A percentile compares a stretch with the other conserved stretches of the same genome.
phyloP scores from a whole-genome alignment of 345 rosid species.

The Citrus inodora region DNA sequence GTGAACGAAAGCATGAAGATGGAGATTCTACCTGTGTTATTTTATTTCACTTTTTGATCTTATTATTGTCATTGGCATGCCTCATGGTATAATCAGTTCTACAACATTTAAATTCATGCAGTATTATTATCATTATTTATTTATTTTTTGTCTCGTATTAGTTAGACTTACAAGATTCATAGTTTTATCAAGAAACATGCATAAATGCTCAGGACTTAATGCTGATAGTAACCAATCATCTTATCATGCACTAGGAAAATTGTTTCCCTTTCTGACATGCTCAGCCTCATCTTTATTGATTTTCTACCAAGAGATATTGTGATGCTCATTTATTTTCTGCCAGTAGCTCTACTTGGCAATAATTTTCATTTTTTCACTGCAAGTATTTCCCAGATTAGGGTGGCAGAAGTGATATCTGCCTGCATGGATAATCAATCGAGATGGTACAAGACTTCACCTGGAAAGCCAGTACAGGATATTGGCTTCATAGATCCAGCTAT shows the following conservation, averaged over 20 bases:
- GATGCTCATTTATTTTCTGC: neutral
- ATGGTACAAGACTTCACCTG: neutral
- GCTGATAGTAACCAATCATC: neutral
- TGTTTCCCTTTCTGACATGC: neutral
- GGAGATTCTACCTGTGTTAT: neutral
- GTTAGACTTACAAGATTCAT: neutral
- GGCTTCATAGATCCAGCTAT: neutral
- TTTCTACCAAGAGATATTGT: neutral
- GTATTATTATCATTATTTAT: neutral
- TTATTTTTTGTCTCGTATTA: neutral
- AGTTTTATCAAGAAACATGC: neutral
- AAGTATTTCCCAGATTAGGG: neutral
- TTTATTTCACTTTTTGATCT: neutral
- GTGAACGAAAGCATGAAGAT: neutral
- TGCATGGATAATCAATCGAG: neutral
- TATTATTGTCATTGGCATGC: neutral
- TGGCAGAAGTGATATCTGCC: neutral
- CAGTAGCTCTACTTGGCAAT: neutral
- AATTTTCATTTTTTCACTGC: neutral
- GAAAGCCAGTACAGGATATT: neutral
- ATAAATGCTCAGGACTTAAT: no score
- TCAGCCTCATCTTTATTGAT: no score
- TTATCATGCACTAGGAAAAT: neutral
- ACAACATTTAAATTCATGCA: neutral
- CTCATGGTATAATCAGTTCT: neutral